phyloP scores from a whole-genome alignment of 345 rosid species.

The Sisymbrium altissimum region DNA sequence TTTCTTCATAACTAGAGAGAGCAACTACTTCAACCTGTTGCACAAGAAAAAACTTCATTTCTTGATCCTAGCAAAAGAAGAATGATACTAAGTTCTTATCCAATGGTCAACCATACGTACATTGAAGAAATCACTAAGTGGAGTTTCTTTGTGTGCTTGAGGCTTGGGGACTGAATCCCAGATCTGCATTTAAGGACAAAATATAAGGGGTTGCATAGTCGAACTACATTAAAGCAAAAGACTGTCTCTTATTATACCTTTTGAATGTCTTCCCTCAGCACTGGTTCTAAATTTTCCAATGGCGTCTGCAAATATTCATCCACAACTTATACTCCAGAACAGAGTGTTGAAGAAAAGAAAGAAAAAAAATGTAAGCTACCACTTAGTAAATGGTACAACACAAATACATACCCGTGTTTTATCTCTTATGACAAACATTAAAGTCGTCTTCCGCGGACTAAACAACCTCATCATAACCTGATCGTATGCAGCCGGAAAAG shows the following conservation, averaged over 20 bases:
- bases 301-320: conserved; percentile 69
- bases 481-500: conserved; percentile 24
- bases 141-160: conserved; percentile 87
- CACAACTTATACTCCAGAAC: conserved; percentile 10
- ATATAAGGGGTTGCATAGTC: conserved; percentile 12
- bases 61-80: conserved; percentile 7
- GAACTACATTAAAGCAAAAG: conserved; percentile 22
- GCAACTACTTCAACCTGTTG: conserved; percentile 95
- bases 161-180: conserved; percentile 99
- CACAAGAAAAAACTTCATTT: conserved; percentile 15
- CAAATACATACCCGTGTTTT: conserved; percentile 74
- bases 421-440: conserved; percentile 98
- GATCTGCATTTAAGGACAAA: conserved; percentile 53
- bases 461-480: conserved; percentile 99
- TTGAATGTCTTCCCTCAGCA: conserved; percentile 93
- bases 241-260: conserved; percentile 48
- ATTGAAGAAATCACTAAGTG: conserved; percentile 92
- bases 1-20: conserved; percentile 96
- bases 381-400: not conserved
- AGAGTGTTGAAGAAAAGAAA: not conserved
- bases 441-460: conserved; percentile 97
- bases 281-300: conserved; percentile 88
- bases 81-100: conserved; percentile 14
- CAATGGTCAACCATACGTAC: conserved; percentile 39
- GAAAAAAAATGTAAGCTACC: not conserved